phyloP scores from a whole-genome alignment of 352 stramenopile species.

The Stephanocyclus meneghinianus region DNA sequence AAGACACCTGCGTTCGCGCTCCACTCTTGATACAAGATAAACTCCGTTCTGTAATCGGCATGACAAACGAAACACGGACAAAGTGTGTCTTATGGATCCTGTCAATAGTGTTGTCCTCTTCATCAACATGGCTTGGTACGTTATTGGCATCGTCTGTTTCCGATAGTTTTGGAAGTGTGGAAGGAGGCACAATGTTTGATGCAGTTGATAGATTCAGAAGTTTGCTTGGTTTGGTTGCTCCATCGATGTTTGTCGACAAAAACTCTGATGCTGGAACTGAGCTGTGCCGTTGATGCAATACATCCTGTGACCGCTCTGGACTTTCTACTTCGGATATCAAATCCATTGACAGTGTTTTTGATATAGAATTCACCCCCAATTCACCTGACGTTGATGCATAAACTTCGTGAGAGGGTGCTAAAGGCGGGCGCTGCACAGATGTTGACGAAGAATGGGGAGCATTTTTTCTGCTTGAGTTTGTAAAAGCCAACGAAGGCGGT shows the following conservation, averaged over 20 bases:
- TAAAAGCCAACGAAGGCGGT: conserved; percentile 19
- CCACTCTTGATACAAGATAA: conserved; percentile 77
- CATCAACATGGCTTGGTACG: background rate
- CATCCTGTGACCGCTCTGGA: background rate
- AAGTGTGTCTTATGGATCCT: conserved; percentile 58
- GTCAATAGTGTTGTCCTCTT: background rate
- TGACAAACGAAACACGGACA: conserved; percentile 73
- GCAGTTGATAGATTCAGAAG: background rate
- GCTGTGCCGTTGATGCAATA: conserved; percentile 2
- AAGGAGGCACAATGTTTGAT: background rate
- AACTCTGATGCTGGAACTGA: conserved; percentile 1
- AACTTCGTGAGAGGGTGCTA: conserved; percentile 3
- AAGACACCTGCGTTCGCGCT: conserved; percentile 74
- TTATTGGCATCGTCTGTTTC: conserved; percentile 3
- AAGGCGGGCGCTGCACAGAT: conserved; percentile 4
- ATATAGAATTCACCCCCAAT: background rate
- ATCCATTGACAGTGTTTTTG: conserved; percentile 4
- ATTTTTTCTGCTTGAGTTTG: conserved; percentile 11
- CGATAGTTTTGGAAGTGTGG: conserved; percentile 1
- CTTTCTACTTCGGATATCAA: background rate
- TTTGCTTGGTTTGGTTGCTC: background rate
- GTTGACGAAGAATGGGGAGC: background rate
- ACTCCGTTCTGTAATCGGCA: conserved; percentile 73
- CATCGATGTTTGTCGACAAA: background rate
- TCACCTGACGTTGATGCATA: background rate